Base-by-base conservation (phyloP, 169 alveolate species). In the Neospora caninum region DNA sequence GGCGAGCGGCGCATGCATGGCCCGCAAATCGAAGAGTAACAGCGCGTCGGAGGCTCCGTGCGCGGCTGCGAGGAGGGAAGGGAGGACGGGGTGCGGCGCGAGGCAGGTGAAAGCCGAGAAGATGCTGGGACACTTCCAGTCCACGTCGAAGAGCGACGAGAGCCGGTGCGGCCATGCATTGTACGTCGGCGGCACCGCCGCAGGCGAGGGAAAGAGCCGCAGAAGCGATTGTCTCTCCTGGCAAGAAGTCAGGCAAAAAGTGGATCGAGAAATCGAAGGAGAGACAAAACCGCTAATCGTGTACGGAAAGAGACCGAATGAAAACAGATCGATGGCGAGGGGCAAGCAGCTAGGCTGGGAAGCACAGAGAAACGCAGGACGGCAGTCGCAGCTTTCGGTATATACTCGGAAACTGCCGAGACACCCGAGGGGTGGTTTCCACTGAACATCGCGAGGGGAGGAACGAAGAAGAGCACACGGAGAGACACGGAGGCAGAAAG, bases 1-100 rank as follows among this genome's bases (percentile, higher is more conserved):
- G 36, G 84, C 38, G 45, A 88, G 87, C 34, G 93, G 93, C 70
- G 73, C 93, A 58, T 88, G 93, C 88, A 42, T 43, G 4, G 93
- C 93, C 31, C 93, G 80, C n/a, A 43, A 53, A 34, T 88, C 93
- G 69, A 88, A 88, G 87, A 88, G 93, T 16, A 25, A 31, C 27
- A 88, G 49, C 22, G 69, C 25, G 67, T 64, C 93, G 10, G 93
- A 58, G 43, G 93, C 93, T 10, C 16, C 84, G 45, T 88, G 93
- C 41, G 42, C 93, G 0, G 93, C 87, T 29, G 93, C 93, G 54
- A 88, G 93, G 49, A 88, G 93, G 34, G 78, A 42, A 25, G 86
- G 73, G 36, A 39, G 69, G 45, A 18, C 22, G 9, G 93, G 93
- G 43, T 88, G 93, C 0, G 93, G 93, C 42, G 93, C 93, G 69